Conservation (phyloP, 257 asterid genomes). For the Plantago major region DNA sequence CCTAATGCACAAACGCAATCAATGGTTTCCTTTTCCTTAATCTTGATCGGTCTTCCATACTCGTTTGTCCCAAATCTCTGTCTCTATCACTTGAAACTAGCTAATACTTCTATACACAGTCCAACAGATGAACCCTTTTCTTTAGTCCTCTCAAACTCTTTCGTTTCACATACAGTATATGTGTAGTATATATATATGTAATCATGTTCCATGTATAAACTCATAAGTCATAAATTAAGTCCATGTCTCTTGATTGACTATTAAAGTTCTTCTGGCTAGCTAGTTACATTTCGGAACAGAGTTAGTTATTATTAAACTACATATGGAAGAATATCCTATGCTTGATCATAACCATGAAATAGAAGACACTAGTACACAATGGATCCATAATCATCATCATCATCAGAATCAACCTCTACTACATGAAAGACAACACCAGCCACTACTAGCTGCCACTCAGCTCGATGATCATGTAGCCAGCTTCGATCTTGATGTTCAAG, state of each 20-base stretch:
- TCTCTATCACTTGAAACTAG: constrained; percentile 12
- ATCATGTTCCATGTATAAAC: not conserved
- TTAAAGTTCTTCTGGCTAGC: too few relatives aligned
- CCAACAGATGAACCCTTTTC: not conserved
- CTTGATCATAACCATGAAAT: constrained; percentile 15
- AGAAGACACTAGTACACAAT: constrained; percentile 25
- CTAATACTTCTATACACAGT: constrained; percentile 3
- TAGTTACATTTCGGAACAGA: too few relatives aligned
- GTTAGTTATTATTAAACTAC: too few relatives aligned
- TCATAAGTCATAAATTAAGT: not conserved
- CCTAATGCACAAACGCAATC: constrained; percentile 7
- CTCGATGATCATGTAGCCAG: not conserved
- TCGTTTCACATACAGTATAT: not conserved
- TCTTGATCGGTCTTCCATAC: constrained; percentile 8
- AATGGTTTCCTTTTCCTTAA: constrained; percentile 17
- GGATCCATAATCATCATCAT: constrained; percentile 30
- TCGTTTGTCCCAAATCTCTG: not conserved
- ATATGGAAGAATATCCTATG: constrained; percentile 12
- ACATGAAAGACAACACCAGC: constrained; percentile 18
- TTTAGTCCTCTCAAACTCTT: not conserved
- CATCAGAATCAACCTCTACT: constrained; percentile 4
- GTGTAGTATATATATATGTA: not conserved
- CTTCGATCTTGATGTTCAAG: not conserved
- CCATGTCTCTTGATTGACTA: constrained; percentile 12
- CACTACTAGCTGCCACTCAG: not conserved